These are phyloP conservation scores for Oidiodendron maius DNA, from an alignment of 495 filamentous ascomycete species.

Conservation along the genomic window DNA sequence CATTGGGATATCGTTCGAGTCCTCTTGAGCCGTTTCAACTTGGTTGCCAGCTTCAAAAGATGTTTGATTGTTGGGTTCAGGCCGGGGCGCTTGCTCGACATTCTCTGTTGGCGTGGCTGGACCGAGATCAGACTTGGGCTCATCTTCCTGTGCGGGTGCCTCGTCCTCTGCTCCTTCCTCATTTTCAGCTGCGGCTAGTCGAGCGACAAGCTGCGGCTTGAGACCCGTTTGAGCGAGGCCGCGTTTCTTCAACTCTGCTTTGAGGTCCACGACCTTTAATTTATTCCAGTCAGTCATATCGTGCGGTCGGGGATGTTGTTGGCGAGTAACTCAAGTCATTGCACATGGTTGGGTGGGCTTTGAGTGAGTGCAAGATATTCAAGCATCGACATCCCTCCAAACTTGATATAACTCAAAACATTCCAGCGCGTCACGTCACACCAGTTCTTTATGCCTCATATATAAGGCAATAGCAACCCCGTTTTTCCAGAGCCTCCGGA, in stretches of 20 bases:
- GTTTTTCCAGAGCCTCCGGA: no score
- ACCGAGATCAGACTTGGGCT: conserved; percentile 8
- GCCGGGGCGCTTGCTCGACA: no score
- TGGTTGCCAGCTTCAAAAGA: conserved; percentile 4
- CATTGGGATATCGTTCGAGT: not conserved
- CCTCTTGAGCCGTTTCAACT: conserved; percentile 3
- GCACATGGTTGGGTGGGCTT: conserved; percentile 14
- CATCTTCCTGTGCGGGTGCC: conserved; percentile 14
- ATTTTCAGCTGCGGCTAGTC: conserved; percentile 29
- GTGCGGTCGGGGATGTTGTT: not conserved
- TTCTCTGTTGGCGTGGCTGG: conserved; percentile 16
- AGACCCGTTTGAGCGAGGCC: conserved; percentile 47
- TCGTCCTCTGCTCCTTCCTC: conserved; percentile 21
- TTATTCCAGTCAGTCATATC: conserved; percentile 48
- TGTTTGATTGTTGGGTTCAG: conserved; percentile 2
- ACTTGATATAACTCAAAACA: no score
- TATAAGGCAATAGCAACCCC: no score
- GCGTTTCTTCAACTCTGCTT: conserved; percentile 50
- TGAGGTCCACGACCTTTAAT: conserved; percentile 55
- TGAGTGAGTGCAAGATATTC: conserved; percentile 1
- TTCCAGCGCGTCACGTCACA: no score
- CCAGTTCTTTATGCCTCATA: no score
- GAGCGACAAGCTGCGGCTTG: conserved; percentile 51
- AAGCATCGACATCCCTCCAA: no score
- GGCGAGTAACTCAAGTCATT: conserved; percentile 1